These are phyloP conservation scores for Xanthoceras sorbifolium DNA, from an alignment of 345 rosid species.

Conservation along the genomic window DNA sequence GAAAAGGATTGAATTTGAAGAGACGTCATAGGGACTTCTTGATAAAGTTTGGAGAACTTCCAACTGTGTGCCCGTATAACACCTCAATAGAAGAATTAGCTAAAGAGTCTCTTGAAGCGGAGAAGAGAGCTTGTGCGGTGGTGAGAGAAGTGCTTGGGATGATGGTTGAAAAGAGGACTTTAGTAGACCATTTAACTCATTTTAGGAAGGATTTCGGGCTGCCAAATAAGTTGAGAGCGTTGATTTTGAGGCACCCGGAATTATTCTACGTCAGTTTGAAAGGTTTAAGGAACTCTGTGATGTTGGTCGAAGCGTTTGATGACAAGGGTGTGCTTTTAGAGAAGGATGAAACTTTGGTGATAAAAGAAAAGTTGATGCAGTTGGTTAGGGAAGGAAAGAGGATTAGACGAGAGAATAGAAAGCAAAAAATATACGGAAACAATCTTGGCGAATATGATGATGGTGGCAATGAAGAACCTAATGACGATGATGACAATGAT, in stretches of 20 bases:
- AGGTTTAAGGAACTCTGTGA: constrained; percentile 75
- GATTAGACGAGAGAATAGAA: constrained; percentile 66
- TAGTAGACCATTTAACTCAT: constrained; percentile 85
- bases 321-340: constrained; percentile 67
- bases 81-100: constrained; percentile 43
- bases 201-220: constrained; percentile 81
- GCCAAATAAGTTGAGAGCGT: constrained; percentile 67
- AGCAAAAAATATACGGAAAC: constrained; percentile 18
- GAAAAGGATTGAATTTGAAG: constrained; percentile 77
- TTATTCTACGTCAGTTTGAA: constrained; percentile 81
- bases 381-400: constrained; percentile 68
- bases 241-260: constrained; percentile 85
- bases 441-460: constrained; percentile 7
- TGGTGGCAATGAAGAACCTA: constrained; percentile 17
- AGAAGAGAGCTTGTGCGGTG: constrained; percentile 79
- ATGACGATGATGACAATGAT: constrained; percentile 17
- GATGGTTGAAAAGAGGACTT: constrained; percentile 72
- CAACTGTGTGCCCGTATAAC: constrained; percentile 71
- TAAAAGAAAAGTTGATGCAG: constrained; percentile 58
- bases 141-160: constrained; percentile 72
- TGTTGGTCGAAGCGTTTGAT: constrained; percentile 68
- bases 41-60: constrained; percentile 64
- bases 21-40: constrained; percentile 58
- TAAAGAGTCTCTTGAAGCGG: constrained; percentile 65
- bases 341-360: constrained; percentile 48